Percentiles rank a stretch among this genome's conserved stretches.
Conservation (phyloP, 768 basidiomycete genomes). For the Rhizopogon vesiculosus region DNA sequence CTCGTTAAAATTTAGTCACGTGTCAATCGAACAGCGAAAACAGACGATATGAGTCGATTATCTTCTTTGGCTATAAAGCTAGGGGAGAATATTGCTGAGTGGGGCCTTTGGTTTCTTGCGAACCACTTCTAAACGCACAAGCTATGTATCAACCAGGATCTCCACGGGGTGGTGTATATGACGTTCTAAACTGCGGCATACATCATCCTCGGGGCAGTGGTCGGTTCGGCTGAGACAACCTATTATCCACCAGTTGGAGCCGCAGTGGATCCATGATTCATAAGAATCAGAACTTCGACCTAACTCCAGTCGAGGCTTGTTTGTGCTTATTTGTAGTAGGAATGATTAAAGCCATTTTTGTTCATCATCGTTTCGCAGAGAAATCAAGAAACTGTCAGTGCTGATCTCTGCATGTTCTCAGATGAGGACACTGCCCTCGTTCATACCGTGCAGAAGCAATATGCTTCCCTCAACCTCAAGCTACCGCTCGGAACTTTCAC, state of each 20-base stretch:
- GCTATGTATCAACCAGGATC: not conserved
- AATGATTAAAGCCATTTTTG: not conserved
- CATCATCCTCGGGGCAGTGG: not conserved
- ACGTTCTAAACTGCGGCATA: not conserved
- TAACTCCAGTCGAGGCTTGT: not conserved
- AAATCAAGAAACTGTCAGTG: not conserved
- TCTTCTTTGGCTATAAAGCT: no score
- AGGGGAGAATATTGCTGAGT: not conserved
- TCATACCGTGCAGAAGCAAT: conserved; percentile 35
- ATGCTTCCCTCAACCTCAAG: conserved; percentile 40
- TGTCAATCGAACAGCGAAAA: no score
- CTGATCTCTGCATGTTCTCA: conserved; percentile 4
- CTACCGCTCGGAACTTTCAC: conserved; percentile 59
- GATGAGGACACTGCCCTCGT: conserved; percentile 23
- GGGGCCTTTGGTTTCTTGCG: not conserved
- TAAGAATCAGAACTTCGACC: no score
- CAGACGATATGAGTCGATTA: no score
- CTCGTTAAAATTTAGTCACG: no score
- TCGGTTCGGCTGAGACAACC: not conserved
- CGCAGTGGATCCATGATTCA: not conserved
- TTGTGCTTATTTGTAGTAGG: conserved; percentile 11
- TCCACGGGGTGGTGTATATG: not conserved
- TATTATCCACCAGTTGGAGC: not conserved
- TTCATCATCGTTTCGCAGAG: not conserved
- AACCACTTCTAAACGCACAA: not conserved